Evolutionary conservation across 2,329 filamentous ascomycete genomes (phyloP).

Genomic region (Amylocarpus encephaloides): DNA sequence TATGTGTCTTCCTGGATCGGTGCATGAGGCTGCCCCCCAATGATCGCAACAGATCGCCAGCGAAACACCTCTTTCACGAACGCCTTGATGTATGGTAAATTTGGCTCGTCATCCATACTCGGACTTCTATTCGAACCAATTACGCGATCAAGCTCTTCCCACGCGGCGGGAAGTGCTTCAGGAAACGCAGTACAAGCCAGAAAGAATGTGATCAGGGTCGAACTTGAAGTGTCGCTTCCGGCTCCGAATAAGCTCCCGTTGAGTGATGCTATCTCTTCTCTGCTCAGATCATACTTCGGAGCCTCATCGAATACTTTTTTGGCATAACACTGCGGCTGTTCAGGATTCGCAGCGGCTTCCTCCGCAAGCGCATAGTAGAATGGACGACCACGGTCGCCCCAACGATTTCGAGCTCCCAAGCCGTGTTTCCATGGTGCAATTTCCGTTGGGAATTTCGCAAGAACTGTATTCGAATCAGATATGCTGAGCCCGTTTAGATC

Average conservation of each 20-base stretch:
- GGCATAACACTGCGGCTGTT: conserved; percentile 18
- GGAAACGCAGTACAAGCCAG: conserved; percentile 34
- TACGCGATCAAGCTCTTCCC: conserved; percentile 41
- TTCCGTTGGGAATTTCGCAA: conserved; percentile 19
- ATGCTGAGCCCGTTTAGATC: background rate
- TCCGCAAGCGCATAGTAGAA: conserved; percentile 21
- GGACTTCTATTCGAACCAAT: conserved; percentile 42
- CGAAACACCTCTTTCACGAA: conserved; percentile 43
- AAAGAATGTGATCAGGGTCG: conserved; percentile 32
- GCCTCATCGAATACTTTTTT: conserved; percentile 23
- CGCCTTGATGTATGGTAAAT: conserved; percentile 39
- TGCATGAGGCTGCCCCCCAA: conserved; percentile 48
- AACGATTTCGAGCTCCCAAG: conserved; percentile 10
- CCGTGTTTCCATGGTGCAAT: conserved; percentile 23
- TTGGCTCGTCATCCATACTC: conserved; percentile 38
- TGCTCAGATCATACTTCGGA: conserved; percentile 16
- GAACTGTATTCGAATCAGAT: conserved; percentile 8
- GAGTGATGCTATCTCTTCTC: conserved; percentile 16
- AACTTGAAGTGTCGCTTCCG: conserved; percentile 33
- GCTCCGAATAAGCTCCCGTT: conserved; percentile 39
- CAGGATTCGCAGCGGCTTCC: conserved; percentile 18
- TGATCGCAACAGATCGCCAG: conserved; percentile 39
- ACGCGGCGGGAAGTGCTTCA: conserved; percentile 21
- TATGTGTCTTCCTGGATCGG: conserved; percentile 50
- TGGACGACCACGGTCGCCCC: conserved; percentile 10